phyloP scores from a whole-genome alignment of 768 basidiomycete species.

The Udeniomyces megalosporus region DNA sequence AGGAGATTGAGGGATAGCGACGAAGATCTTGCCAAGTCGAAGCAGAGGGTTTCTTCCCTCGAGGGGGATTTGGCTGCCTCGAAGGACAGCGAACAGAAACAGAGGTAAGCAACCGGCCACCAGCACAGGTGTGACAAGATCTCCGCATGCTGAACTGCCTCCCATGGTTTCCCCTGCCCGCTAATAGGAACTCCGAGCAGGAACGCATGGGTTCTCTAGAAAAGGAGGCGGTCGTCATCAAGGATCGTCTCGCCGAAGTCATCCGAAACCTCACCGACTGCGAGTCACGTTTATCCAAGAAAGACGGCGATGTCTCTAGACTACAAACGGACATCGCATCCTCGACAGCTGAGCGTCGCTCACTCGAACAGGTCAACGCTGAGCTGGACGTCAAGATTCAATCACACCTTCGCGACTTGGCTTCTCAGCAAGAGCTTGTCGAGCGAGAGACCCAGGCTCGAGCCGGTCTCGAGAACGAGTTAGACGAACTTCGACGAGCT shows the following conservation, averaged over 20 bases:
- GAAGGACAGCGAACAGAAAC: constrained; percentile 38
- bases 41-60: constrained; percentile 45
- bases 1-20: constrained; percentile 55
- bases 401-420: constrained; percentile 38
- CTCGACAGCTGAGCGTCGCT: neutral
- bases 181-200: constrained; percentile 34
- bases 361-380: constrained; percentile 2
- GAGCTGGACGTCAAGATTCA: constrained; percentile 6
- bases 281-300: constrained; percentile 55
- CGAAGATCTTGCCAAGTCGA: constrained; percentile 56
- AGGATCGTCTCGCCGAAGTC: constrained; percentile 61
- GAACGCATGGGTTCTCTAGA: constrained; percentile 48
- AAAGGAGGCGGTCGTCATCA: constrained; percentile 49
- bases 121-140: neutral
- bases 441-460: constrained; percentile 20
- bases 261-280: constrained; percentile 61
- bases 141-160: neutral
- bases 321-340: neutral
- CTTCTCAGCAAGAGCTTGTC: constrained; percentile 21
- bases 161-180: neutral
- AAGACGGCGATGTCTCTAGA: constrained; percentile 23
- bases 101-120: constrained; percentile 45
- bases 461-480: constrained; percentile 53
- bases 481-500: constrained; percentile 72
- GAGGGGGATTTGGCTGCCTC: constrained; percentile 48